These are phyloP conservation scores for Nectriaceae sp. DNA, from an alignment of 2,329 filamentous ascomycete genomes.

Conservation along the genomic window DNA sequence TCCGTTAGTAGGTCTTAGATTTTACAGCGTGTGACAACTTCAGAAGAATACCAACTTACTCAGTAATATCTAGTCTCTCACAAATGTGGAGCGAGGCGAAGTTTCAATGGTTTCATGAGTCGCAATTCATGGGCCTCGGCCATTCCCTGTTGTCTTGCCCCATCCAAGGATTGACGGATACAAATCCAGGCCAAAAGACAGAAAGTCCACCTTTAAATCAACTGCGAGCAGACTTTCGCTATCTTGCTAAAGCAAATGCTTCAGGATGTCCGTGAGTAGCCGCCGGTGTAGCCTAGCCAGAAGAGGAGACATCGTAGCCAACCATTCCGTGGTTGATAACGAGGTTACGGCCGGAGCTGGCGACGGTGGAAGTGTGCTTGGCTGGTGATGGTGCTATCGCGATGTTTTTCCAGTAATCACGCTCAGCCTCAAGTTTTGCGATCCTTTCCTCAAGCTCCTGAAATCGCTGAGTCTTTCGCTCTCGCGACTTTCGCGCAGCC, in stretches of 20 bases:
- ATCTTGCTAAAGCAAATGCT: constrained; percentile 3
- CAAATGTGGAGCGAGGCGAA: no score
- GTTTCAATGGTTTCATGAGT: no score
- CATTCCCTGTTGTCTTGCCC: no score
- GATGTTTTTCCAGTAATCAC: constrained; percentile 65
- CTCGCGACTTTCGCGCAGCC: constrained; percentile 89
- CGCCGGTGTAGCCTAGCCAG: constrained; percentile 30
- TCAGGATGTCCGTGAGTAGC: constrained; percentile 16
- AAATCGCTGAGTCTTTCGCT: constrained; percentile 78
- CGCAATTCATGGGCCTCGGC: no score
- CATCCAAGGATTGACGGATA: no score
- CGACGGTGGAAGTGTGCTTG: constrained; percentile 26
- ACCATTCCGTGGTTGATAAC: constrained; percentile 36
- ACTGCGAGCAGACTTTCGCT: constrained; percentile 35
- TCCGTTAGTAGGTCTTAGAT: no score
- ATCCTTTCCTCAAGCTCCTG: constrained; percentile 76
- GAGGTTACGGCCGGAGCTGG: constrained; percentile 24
- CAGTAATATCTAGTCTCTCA: no score
- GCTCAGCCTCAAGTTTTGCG: constrained; percentile 66
- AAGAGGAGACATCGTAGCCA: constrained; percentile 31
- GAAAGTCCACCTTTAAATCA: constrained; percentile 33
- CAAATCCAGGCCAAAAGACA: constrained; percentile 30
- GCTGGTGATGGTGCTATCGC: constrained; percentile 36
- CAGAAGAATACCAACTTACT: no score
- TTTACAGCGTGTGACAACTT: no score